These are phyloP conservation scores for Alternaria angustiovoidea DNA, from an alignment of 2,329 filamentous ascomycete genomes.

Conservation along the genomic window DNA sequence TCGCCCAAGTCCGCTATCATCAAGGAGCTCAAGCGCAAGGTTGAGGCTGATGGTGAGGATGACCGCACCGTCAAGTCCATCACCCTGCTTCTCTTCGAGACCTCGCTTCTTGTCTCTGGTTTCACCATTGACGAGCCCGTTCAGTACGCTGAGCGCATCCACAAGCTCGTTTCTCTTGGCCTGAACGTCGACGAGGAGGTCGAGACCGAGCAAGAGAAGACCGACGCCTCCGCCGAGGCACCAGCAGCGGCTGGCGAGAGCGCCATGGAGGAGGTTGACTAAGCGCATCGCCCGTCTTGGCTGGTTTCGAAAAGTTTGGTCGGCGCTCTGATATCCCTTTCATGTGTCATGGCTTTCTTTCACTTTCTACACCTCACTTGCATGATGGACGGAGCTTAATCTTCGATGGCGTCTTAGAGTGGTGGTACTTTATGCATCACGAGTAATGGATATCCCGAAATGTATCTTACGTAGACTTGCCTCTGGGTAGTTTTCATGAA, in stretches of 20 bases:
- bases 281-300: conserved; percentile 52
- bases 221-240: conserved; percentile 61
- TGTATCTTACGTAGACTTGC: conserved; percentile 46
- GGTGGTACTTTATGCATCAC: conserved; percentile 42
- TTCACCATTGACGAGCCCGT: conserved; percentile 99
- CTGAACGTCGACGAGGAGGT: conserved; percentile 96
- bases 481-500: conserved; percentile 41
- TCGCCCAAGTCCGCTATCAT: conserved; percentile 98
- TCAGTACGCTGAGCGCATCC: conserved; percentile 97
- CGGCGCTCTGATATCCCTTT: conserved; percentile 51
- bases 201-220: conserved; percentile 70
- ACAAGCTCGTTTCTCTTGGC: conserved; percentile 98
- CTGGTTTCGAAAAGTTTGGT: conserved; percentile 48
- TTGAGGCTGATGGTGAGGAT: conserved; percentile 95
- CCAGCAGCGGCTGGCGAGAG: conserved; percentile 79
- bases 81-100: conserved; percentile 98
- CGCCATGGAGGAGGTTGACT: conserved; percentile 99
- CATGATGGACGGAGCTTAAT: conserved; percentile 41
- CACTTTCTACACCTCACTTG: conserved; percentile 42
- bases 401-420: conserved; percentile 48
- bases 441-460: conserved; percentile 47
- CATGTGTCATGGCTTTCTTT: conserved; percentile 50
- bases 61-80: conserved; percentile 99
- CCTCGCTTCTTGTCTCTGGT: conserved; percentile 95
- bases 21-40: conserved; percentile 99